Evolutionary conservation across 1,139 yeast species (phyloP), one percentile per base, ranked within the genome.

Genomic region (Saccharomyces hybrid): DNA sequence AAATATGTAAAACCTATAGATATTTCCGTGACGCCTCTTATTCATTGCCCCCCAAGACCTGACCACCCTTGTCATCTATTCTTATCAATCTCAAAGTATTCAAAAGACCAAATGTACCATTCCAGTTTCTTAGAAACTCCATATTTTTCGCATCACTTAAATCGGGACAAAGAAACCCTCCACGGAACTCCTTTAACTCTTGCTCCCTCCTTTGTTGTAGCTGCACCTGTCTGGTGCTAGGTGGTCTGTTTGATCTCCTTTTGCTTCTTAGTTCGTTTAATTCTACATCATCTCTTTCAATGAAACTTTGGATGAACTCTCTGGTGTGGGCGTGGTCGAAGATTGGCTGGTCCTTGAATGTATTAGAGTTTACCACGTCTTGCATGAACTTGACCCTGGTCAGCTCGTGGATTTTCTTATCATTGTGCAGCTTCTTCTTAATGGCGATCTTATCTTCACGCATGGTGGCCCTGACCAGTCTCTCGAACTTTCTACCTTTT

Each of bases 221-320:
- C 38, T 79, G 64, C 60, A 82, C 83, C 65, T 88, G 96, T 66
- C 83, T 81, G 58, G 78, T 79, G 8, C 86, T 73, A 21, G 88
- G 79, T 7, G 98, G 96, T 72, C 98, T 79, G n/a, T 96, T 95
- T 14, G 90, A 83, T 66, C 96, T 79, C 75, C 96, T 80, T 54
- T 78, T 80, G 4, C 69, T 71, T 60, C 78, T 79, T 57, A 87
- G 73, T 56, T 75, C 74, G 12, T 78, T 78, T 54, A 91, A 71
- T 68, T 89, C 96, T 19, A 81, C 89, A 62, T 84, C 86, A 65
- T 83, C 84, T 67, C 95, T 78, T 19, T 78, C 69, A n/a, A 88
- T 73, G 63, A 82, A 88, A 49, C 81, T 78, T 57, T 80, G 81
- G 50, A 88, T 76, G 58, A 88, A 78, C 0, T 75, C 68, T 61